Evolutionary conservation across 192 early-diverging fungal genomes (phyloP).

Genomic region (Spinellus fusiger): DNA sequence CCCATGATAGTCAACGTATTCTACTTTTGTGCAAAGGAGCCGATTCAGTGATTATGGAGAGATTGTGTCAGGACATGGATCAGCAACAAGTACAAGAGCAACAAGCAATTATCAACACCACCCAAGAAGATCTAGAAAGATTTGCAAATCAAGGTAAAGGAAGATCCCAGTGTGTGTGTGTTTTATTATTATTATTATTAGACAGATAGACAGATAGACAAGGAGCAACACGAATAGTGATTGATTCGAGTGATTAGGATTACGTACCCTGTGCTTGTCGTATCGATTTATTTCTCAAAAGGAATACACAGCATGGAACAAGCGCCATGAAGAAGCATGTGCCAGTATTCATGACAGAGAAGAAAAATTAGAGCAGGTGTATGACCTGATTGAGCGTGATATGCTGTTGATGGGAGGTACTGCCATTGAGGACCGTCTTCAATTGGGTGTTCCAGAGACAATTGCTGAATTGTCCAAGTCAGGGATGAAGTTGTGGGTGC

Average conservation of each 20-base stretch:
- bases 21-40: conserved; percentile 92
- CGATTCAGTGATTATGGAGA: conserved; percentile 84
- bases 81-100: conserved; percentile 30
- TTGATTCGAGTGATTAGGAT: conserved; percentile 23
- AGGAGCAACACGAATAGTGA: not conserved
- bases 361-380: conserved; percentile 66
- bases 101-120: conserved; percentile 63
- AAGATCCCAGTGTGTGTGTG: not conserved
- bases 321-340: conserved; percentile 67
- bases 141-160: conserved; percentile 72
- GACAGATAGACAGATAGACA: not conserved
- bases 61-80: conserved; percentile 44
- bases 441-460: conserved; percentile 92
- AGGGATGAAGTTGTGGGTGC: conserved; percentile 95
- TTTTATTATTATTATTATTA: not conserved
- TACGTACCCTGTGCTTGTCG: conserved; percentile 87
- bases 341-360: conserved; percentile 76
- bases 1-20: conserved; percentile 57
- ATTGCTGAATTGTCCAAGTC: conserved; percentile 80
- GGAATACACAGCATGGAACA: conserved; percentile 65
- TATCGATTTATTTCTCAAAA: conserved; percentile 67
- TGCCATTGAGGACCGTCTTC: conserved; percentile 96
- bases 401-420: conserved; percentile 88
- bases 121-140: conserved; percentile 69
- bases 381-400: conserved; percentile 74